phyloP scores from a whole-genome alignment of 345 rosid genomes.

The Dimocarpus longan region DNA sequence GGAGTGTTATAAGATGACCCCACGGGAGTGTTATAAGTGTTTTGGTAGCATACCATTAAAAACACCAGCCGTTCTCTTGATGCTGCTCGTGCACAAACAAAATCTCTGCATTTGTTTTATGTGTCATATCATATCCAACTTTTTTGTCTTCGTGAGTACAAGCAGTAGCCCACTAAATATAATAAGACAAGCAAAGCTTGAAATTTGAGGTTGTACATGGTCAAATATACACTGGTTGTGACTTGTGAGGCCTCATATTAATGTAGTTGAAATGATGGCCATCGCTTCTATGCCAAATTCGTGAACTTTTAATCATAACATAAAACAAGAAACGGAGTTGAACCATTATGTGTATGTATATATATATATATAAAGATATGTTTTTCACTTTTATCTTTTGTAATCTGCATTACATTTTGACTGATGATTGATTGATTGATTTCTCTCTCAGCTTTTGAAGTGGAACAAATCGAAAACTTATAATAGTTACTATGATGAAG shows the following conservation, averaged over 20 bases:
- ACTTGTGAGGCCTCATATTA: slow-evolving; percentile 1
- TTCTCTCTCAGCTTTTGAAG: neutral
- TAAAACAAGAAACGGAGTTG: neutral
- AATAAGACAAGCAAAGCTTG: neutral
- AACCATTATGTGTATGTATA: too few species aligned
- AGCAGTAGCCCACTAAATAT: neutral
- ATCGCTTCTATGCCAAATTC: neutral
- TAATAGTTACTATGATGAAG: too few species aligned
- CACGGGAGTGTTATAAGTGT: neutral
- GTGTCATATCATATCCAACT: slow-evolving; percentile 27
- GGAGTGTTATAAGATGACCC: neutral
- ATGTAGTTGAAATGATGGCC: slow-evolving; percentile 16
- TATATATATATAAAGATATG: too few species aligned
- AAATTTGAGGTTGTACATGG: neutral
- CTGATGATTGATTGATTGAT: too few species aligned
- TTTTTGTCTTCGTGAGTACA: slow-evolving; percentile 1
- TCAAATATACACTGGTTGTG: slow-evolving; percentile 13
- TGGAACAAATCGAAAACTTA: neutral
- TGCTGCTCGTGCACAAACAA: neutral
- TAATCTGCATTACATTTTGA: neutral
- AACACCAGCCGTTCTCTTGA: neutral
- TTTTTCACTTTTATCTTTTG: neutral
- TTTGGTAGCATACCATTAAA: neutral
- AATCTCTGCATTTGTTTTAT: neutral
- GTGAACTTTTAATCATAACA: neutral